Conservation (phyloP, 83 land plant species). For the Picea mariana region DNA sequence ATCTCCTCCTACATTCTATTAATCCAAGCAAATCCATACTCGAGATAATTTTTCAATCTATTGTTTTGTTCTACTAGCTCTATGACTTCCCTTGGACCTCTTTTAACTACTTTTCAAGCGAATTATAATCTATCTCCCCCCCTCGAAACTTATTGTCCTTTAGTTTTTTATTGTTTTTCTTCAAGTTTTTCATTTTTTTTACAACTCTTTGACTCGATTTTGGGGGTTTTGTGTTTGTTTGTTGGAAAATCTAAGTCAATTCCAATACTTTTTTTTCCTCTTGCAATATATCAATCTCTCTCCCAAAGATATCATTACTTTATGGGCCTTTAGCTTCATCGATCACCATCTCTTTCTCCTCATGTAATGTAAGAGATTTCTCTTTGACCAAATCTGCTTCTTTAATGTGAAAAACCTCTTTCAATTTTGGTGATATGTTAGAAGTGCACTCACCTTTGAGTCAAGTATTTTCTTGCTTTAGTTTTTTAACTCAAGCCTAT, state of each 20-base stretch:
- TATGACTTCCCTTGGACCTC: conserved; percentile 14
- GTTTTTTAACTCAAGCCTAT: conserved; percentile 3
- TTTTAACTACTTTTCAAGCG: conserved; percentile 13
- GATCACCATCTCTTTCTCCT: conserved; percentile 17
- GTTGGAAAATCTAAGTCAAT: background rate
- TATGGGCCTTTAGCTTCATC: background rate
- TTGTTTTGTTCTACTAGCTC: conserved; percentile 7
- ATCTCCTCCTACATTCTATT: conserved; percentile 9
- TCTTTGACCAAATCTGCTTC: conserved; percentile 1
- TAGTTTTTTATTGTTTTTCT: conserved; percentile 7
- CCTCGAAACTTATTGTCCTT: background rate
- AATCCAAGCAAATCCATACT: conserved; percentile 16
- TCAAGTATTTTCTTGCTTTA: conserved; percentile 4
- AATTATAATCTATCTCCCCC: conserved; percentile 6
- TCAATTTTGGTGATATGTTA: background rate
- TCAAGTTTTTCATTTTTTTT: background rate
- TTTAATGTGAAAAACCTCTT: conserved; percentile 10
- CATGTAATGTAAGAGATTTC: background rate
- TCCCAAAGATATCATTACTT: background rate
- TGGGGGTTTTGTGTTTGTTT: conserved; percentile 9
- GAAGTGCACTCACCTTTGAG: conserved; percentile 4
- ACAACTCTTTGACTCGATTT: conserved; percentile 7
- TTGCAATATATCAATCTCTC: conserved; percentile 11
- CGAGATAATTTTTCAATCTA: conserved; percentile 12
- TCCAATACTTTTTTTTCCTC: conserved; percentile 10